phyloP scores from a whole-genome alignment of 106 monocot genomes.

The Amphibolis antarctica region DNA sequence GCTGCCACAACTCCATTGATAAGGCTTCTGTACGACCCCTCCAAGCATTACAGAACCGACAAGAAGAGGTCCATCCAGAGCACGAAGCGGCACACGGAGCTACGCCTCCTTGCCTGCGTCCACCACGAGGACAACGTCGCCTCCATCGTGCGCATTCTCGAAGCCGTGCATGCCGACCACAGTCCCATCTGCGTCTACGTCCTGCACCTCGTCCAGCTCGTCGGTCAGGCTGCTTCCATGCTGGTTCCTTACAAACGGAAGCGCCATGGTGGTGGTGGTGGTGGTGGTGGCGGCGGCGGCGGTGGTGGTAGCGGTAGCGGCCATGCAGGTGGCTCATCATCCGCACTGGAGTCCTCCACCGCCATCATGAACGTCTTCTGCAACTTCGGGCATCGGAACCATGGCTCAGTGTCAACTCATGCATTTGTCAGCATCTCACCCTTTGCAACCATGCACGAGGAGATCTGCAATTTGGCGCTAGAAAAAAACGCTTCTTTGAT shows the following conservation, averaged over 20 bases:
- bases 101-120: constrained; percentile 16
- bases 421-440: constrained; percentile 14
- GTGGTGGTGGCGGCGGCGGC: neutral
- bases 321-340: too few relatives aligned
- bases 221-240: constrained; percentile 4
- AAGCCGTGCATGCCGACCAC: constrained; percentile 1
- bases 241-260: constrained; percentile 10
- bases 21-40: constrained; percentile 1
- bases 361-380: constrained; percentile 14
- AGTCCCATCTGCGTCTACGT: constrained; percentile 13
- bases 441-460: constrained; percentile 14
- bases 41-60: neutral
- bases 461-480: constrained; percentile 12
- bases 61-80: constrained; percentile 11
- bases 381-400: constrained; percentile 8
- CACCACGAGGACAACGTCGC: constrained; percentile 12
- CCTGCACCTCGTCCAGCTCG: constrained; percentile 9
- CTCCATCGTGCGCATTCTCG: constrained; percentile 3
- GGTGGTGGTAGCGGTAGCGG: neutral
- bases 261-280: neutral
- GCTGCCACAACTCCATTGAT: constrained; percentile 1
- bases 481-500: constrained; percentile 14
- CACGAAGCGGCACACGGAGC: constrained; percentile 3
- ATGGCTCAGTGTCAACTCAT: neutral
- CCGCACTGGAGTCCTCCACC: neutral